These are phyloP conservation scores for Colletotrichum chlorophyti DNA, from an alignment of 2,329 filamentous ascomycete species.

Conservation along the genomic window DNA sequence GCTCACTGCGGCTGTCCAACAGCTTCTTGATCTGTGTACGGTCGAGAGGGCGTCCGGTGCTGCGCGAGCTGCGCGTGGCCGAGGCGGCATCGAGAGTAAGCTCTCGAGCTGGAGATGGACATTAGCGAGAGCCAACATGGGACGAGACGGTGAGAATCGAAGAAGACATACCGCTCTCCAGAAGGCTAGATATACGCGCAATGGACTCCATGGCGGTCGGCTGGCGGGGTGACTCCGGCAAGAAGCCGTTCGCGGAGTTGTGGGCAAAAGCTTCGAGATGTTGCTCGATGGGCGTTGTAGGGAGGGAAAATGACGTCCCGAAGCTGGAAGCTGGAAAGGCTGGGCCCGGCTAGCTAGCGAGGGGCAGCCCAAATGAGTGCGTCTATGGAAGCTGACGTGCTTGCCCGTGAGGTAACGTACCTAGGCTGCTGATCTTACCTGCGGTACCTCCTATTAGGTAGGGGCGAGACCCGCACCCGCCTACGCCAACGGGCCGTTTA, in stretches of 20 bases:
- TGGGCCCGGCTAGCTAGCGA: neutral
- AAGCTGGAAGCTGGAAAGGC: constrained; percentile 16
- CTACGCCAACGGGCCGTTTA: no score
- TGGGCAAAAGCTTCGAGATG: neutral
- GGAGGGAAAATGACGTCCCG: constrained; percentile 32
- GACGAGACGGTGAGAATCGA: neutral
- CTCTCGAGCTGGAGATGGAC: constrained; percentile 75
- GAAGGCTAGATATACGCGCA: constrained; percentile 88
- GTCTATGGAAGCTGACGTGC: constrained; percentile 10
- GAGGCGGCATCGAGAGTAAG: constrained; percentile 97
- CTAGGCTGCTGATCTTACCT: no score
- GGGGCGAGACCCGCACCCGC: no score
- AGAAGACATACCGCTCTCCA: constrained; percentile 82
- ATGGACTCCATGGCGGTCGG: constrained; percentile 83
- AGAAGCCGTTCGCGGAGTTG: neutral
- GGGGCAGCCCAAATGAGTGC: no score
- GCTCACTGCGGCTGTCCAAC: constrained; percentile 90
- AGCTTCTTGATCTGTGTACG: constrained; percentile 91
- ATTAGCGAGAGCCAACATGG: constrained; percentile 29
- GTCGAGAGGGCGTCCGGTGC: constrained; percentile 71
- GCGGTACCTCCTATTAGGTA: no score
- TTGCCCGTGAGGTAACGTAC: no score
- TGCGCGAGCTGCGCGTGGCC: constrained; percentile 74
- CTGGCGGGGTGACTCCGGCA: neutral
- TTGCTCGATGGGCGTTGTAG: constrained; percentile 2